A percentile compares a stretch with the other conserved stretches of the same genome.
Evolutionary conservation across 768 basidiomycete species (phyloP).

Genomic region (Gymnopilus junonius): DNA sequence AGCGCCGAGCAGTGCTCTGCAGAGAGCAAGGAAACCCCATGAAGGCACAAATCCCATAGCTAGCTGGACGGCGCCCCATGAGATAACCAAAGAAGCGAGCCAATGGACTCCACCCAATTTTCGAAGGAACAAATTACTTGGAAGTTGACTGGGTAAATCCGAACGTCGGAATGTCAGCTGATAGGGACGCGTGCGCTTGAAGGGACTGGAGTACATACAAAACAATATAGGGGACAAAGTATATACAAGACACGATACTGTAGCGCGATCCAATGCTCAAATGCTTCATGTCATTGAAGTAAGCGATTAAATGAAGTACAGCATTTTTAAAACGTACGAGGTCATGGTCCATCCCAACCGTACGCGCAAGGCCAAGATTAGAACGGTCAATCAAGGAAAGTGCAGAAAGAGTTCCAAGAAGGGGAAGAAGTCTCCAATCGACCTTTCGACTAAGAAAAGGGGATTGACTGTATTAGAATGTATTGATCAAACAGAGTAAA

Average conservation of each 20-base stretch:
- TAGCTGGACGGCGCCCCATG: constrained; percentile 50
- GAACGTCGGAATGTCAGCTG: background rate
- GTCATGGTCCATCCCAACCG: constrained; percentile 44
- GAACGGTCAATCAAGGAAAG: constrained; percentile 44
- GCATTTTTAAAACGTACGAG: constrained; percentile 31
- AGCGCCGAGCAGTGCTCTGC: constrained; percentile 44
- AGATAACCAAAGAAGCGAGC: constrained; percentile 44
- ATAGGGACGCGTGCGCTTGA: constrained; percentile 4
- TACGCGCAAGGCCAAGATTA: constrained; percentile 46
- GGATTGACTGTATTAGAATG: background rate
- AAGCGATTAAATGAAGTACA: constrained; percentile 1
- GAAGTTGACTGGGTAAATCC: constrained; percentile 7
- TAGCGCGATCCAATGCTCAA: constrained; percentile 44
- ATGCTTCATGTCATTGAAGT: constrained; percentile 30
- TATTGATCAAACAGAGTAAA: background rate
- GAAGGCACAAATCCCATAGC: constrained; percentile 50
- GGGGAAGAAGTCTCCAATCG: constrained; percentile 43
- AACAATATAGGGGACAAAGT: constrained; percentile 52
- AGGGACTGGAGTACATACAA: constrained; percentile 35
- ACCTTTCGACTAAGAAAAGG: constrained; percentile 36
- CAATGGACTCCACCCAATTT: constrained; percentile 45
- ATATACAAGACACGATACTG: constrained; percentile 49
- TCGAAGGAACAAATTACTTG: constrained; percentile 46
- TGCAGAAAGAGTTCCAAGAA: constrained; percentile 43
- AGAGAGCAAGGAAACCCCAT: constrained; percentile 45